These are phyloP conservation scores for Suillus paluster DNA, from an alignment of 768 basidiomycete genomes.

Conservation along the genomic window DNA sequence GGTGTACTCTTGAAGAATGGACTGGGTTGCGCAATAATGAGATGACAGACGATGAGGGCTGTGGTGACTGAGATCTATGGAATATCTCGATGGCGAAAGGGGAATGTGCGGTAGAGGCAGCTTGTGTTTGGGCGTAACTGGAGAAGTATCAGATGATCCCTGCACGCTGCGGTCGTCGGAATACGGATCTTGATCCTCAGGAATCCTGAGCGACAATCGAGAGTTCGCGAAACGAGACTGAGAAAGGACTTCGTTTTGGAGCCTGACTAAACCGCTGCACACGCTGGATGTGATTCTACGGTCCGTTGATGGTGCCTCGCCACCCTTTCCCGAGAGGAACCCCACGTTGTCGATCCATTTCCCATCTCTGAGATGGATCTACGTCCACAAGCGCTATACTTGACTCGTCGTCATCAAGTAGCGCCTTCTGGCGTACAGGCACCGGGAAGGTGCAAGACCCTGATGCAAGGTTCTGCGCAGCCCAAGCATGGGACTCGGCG, in stretches of 20 bases:
- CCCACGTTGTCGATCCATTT: constrained; percentile 48
- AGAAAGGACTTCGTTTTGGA: constrained; percentile 28
- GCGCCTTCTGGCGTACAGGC: constrained; percentile 11
- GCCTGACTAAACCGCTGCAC: constrained; percentile 37
- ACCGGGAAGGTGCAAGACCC: constrained; percentile 15
- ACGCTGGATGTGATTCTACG: constrained; percentile 25
- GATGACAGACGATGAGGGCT: too few relatives aligned
- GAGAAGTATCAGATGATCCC: constrained; percentile 34
- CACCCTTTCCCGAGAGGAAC: constrained; percentile 45
- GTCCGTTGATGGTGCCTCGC: constrained; percentile 40
- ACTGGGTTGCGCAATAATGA: too few relatives aligned
- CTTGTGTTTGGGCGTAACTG: constrained; percentile 36
- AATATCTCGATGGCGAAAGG: constrained; percentile 35
- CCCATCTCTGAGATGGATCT: too few relatives aligned
- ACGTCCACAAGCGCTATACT: constrained; percentile 57
- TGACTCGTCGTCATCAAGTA: constrained; percentile 54
- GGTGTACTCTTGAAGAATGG: too few relatives aligned
- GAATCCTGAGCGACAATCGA: constrained; percentile 36
- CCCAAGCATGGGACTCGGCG: too few relatives aligned
- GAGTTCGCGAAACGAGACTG: constrained; percentile 37
- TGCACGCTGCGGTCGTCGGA: too few relatives aligned
- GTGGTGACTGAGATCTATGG: too few relatives aligned
- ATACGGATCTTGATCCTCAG: too few relatives aligned
- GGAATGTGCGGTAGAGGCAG: constrained; percentile 32
- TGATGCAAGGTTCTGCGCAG: too few relatives aligned